Conservation (phyloP, 108 stramenopile species). For the Skeletonema costatum region DNA sequence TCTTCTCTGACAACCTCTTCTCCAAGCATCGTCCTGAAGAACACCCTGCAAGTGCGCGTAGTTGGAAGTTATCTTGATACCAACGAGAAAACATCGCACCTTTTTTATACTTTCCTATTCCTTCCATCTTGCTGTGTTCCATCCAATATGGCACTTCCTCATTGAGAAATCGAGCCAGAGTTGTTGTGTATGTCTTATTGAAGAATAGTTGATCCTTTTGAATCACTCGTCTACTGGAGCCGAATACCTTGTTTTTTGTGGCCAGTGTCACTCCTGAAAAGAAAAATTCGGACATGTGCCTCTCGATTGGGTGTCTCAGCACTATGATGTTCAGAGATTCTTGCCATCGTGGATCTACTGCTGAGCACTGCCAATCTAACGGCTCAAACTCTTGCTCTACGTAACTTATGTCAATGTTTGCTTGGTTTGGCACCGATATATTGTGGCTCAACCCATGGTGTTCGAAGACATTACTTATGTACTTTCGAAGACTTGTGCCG, state of each 20-base stretch:
- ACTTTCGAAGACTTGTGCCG: slow-evolving; percentile 24
- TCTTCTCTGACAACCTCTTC: neutral
- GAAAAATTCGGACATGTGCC: slow-evolving; percentile 37
- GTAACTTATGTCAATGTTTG: slow-evolving; percentile 5
- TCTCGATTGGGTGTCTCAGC: slow-evolving; percentile 37
- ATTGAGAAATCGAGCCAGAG: slow-evolving; percentile 5
- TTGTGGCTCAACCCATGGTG: slow-evolving; percentile 10
- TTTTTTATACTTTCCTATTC: neutral
- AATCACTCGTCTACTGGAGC: neutral
- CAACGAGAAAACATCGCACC: slow-evolving; percentile 14
- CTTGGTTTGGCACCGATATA: neutral
- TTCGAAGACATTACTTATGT: slow-evolving; percentile 21
- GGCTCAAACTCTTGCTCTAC: slow-evolving; percentile 36
- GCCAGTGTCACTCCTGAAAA: slow-evolving; percentile 4
- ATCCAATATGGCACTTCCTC: slow-evolving; percentile 21
- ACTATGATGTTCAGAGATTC: slow-evolving; percentile 21
- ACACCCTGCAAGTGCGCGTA: slow-evolving; percentile 34
- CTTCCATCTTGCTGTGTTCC: neutral
- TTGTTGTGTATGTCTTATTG: slow-evolving; percentile 29
- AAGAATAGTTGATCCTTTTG: slow-evolving; percentile 14
- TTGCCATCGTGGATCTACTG: slow-evolving; percentile 22
- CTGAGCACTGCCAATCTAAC: slow-evolving; percentile 26
- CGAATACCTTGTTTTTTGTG: neutral
- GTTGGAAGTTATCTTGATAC: slow-evolving; percentile 35
- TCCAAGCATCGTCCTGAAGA: slow-evolving; percentile 15